These are phyloP conservation scores for Syzygium aqueum DNA, from an alignment of 345 rosid species.

Conservation along the genomic window DNA sequence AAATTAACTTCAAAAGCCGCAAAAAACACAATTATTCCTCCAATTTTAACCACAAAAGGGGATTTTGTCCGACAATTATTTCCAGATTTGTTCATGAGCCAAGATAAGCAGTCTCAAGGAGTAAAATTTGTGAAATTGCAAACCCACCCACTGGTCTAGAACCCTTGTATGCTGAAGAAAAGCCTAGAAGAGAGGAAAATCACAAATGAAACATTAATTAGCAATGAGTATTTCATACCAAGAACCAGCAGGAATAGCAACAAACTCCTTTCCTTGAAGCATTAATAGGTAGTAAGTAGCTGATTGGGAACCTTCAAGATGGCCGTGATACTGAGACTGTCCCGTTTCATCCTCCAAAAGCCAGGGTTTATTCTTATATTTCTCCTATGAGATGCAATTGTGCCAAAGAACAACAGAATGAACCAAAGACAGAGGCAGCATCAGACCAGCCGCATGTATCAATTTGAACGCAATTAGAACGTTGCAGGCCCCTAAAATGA, in stretches of 20 bases:
- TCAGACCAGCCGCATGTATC: not conserved
- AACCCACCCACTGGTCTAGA: not conserved
- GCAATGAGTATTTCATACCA: constrained; percentile 37
- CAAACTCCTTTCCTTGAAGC: constrained; percentile 75
- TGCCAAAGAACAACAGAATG: not conserved
- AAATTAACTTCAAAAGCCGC: not conserved
- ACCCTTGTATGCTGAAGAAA: not conserved
- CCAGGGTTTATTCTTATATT: constrained; percentile 95
- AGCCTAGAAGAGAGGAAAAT: not conserved
- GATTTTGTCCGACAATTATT: not conserved
- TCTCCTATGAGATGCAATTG: constrained; percentile 43
- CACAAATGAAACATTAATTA: not conserved
- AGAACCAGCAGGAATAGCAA: constrained; percentile 93
- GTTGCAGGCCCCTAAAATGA: not conserved
- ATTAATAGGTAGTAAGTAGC: constrained; percentile 89
- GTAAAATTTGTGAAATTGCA: not conserved
- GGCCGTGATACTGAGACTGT: constrained; percentile 84
- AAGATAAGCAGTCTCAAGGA: not conserved
- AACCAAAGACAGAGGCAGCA: not conserved
- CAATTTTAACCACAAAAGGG: not conserved
- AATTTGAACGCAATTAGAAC: not conserved
- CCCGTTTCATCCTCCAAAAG: constrained; percentile 94
- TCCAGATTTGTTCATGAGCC: not conserved
- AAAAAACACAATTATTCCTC: not conserved
- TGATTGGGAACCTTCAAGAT: constrained; percentile 92